Evolutionary conservation across 1,139 yeast genomes (phyloP), one percentile per base, ranked within the genome.

Genomic region (Nadsonia starkeyi-henricii): DNA sequence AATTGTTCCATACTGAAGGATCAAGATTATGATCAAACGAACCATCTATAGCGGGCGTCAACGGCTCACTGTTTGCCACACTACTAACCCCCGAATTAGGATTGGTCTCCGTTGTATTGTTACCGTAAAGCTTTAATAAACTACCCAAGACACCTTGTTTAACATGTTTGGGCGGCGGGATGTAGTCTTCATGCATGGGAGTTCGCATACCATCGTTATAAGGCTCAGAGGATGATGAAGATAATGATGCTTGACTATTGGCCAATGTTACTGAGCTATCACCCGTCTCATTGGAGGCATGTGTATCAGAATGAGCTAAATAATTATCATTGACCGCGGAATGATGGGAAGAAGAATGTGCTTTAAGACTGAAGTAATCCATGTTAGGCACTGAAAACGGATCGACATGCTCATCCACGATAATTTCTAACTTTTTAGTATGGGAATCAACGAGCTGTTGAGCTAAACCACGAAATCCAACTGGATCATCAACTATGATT

Each of bases 81-180:
- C 39, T 33, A 33, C 12, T 33, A 15, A 3, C 45, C 26, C 1
- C 28, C 45, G 4, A 46, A 28, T 2, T 45, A 42, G 12, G 48
- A 46, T 19, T 45, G 37, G 20, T 52, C 47, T 43, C 50, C 57
- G 28, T 57, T 53, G 13, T 61, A 12, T 58, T 58, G 39, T 67
- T 62, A 20, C 76, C 80, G 57, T 85, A 85, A 49, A 86, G 70
- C 55, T 79, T 75, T 53, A 86, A 69, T 53, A 86, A 69, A 1
- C 89, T 78, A 0, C 95, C 84, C 37, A 86, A 71, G 18, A 86
- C 89, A 60, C 96, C 96, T 26, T 86, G 85, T 54, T 81, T 81
- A 5, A 85, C 86, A 48, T 75, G 76, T 43, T 73, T 68, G 0
- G 95, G 94, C 0, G 89, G 88, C 0, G 85, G 78, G 7, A 84